Evolutionary conservation across 176 grass and related monocot species (phyloP).

Genomic region (Phoenix roebelenii): DNA sequence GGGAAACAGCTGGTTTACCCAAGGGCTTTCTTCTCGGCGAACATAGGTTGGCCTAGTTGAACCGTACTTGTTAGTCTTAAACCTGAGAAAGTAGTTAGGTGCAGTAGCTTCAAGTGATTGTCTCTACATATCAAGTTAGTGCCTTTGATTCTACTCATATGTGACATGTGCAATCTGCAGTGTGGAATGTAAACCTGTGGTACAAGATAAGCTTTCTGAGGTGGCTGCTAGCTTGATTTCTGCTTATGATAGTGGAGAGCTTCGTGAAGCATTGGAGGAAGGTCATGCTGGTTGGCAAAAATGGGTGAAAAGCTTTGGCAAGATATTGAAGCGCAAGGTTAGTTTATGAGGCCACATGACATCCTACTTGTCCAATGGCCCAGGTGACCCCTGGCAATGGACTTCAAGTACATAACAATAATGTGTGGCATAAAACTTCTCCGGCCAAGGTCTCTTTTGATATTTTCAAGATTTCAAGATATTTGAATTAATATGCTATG

Average conservation of each 20-base stretch:
- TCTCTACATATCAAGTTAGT: conserved; percentile 1
- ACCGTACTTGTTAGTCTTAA: no score
- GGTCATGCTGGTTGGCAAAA: conserved; percentile 72
- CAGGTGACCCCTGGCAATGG: no score
- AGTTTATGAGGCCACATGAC: conserved; percentile 6
- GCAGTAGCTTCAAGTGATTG: no score
- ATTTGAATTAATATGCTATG: no score
- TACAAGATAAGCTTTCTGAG: conserved; percentile 89
- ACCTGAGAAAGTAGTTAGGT: no score
- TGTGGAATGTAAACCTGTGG: conserved; percentile 66
- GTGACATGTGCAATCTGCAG: conserved; percentile 30
- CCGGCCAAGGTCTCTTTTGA: no score
- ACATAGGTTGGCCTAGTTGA: no score
- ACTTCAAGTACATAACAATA: no score
- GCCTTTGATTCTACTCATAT: conserved; percentile 1
- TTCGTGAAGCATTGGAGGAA: conserved; percentile 63
- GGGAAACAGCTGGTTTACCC: no score
- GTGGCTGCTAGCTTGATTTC: conserved; percentile 52
- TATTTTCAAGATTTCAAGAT: no score
- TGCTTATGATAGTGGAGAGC: conserved; percentile 66
- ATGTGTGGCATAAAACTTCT: no score
- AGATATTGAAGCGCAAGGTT: conserved; percentile 72
- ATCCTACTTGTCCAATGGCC: background rate
- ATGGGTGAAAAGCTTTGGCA: conserved; percentile 85
- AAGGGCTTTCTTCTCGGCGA: no score